Evolutionary conservation across 805 yeast genomes (phyloP).

Genomic region (Candida gorgasii): DNA sequence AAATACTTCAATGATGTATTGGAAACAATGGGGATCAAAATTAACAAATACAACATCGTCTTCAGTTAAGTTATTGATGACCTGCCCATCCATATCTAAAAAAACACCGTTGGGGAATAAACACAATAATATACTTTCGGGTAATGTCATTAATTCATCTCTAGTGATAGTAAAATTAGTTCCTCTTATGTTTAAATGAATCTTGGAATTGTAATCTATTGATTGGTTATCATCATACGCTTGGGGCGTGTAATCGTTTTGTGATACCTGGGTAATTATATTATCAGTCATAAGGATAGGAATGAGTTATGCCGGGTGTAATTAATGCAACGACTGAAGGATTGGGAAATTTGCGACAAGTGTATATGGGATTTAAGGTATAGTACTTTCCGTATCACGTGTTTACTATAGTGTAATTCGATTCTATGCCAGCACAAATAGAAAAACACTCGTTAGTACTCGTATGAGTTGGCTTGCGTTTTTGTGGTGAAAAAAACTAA

Average conservation of each 20-base stretch:
- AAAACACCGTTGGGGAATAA: conserved; percentile 90
- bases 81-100: conserved; percentile 72
- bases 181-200: conserved; percentile 79
- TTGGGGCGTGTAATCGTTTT: conserved; percentile 30
- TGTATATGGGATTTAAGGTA: too few relatives aligned
- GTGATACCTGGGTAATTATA: conserved; percentile 74
- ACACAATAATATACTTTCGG: conserved; percentile 85
- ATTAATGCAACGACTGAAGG: background rate
- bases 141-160: conserved; percentile 87
- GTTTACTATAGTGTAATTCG: background rate
- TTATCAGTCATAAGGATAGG: conserved; percentile 47
- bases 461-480: conserved; percentile 5
- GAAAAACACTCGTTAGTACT: conserved; percentile 1
- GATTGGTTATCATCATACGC: conserved; percentile 23
- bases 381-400: background rate
- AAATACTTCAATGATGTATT: conserved; percentile 75
- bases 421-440: conserved; percentile 7
- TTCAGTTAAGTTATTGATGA: conserved; percentile 76
- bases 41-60: conserved; percentile 79
- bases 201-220: conserved; percentile 63
- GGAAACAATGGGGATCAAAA: conserved; percentile 84
- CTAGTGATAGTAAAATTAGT: conserved; percentile 71
- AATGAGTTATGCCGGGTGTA: background rate
- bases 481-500: conserved; percentile 7
- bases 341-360: too few relatives aligned